Conservation (phyloP, 164 flowering plant genomes). For the Liriodendron chinense region DNA sequence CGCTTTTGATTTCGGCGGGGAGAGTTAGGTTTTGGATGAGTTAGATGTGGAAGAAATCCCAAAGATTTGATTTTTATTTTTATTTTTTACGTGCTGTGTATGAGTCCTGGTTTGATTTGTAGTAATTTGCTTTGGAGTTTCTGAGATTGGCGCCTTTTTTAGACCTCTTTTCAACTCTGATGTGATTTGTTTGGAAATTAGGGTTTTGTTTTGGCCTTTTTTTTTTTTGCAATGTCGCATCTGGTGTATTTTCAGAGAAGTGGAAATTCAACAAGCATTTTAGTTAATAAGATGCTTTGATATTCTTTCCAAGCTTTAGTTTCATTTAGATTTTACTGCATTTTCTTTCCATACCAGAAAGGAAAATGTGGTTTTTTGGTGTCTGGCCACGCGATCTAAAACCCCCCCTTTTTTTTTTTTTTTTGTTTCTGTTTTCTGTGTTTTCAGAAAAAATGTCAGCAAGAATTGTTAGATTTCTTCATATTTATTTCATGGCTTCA, state of each 20-base stretch:
- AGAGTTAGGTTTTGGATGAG: not conserved
- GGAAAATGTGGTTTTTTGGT: not conserved
- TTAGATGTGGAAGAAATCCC: not conserved
- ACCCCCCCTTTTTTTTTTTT: too few relatives aligned
- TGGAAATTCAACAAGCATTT: too few relatives aligned
- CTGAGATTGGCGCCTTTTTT: not conserved
- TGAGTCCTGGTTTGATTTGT: not conserved
- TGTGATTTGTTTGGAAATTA: not conserved
- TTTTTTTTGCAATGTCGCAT: too few relatives aligned
- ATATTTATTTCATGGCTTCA: not conserved
- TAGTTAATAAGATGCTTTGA: too few relatives aligned
- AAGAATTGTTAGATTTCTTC: not conserved
- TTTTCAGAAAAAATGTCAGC: not conserved
- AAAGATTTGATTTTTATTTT: not conserved
- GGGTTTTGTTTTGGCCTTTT: too few relatives aligned
- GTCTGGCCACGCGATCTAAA: not conserved
- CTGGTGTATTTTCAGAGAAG: too few relatives aligned
- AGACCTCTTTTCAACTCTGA: not conserved
- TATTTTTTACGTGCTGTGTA: not conserved
- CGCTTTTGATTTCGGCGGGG: not conserved
- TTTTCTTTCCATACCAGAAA: not conserved
- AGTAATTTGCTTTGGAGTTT: not conserved
- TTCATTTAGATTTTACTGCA: not conserved
- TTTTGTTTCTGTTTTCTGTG: not conserved
- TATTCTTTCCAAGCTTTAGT: not conserved